A percentile compares a stretch with the other conserved stretches of the same genome.
Evolutionary conservation across 495 filamentous ascomycete species (phyloP).

Genomic region (Melanomma pulvis-pyrius): DNA sequence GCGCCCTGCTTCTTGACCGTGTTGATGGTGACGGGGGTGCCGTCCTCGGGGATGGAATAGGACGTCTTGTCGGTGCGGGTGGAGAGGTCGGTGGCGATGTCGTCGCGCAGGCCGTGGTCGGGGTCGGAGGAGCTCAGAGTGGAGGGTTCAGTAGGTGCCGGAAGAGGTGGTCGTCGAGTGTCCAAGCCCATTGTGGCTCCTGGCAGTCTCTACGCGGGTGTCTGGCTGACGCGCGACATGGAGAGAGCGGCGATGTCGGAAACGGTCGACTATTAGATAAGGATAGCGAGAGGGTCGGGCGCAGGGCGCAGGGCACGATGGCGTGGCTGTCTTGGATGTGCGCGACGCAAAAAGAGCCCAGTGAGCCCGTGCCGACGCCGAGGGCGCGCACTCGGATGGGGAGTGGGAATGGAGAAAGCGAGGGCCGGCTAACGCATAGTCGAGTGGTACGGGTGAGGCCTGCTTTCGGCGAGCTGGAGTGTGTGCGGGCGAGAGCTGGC

Average conservation of each 20-base stretch:
- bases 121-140: slow-evolving; percentile 41
- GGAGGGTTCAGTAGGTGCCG: slow-evolving; percentile 43
- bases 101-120: slow-evolving; percentile 47
- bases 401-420: background rate
- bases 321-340: slow-evolving; percentile 35
- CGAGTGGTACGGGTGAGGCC: background rate
- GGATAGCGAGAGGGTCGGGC: background rate
- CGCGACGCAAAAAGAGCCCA: slow-evolving; percentile 12
- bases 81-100: slow-evolving; percentile 77
- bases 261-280: background rate
- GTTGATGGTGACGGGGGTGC: slow-evolving; percentile 85
- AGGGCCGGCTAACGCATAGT: slow-evolving; percentile 2
- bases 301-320: background rate
- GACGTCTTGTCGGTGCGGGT: slow-evolving; percentile 78
- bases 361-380: background rate
- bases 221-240: slow-evolving; percentile 19
- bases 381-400: slow-evolving; percentile 5
- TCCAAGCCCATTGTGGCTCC: slow-evolving; percentile 44
- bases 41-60: slow-evolving; percentile 94
- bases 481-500: slow-evolving; percentile 1
- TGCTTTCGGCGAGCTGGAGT: background rate
- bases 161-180: slow-evolving; percentile 44
- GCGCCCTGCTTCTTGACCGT: slow-evolving; percentile 56
- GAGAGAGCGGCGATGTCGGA: background rate
- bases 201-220: slow-evolving; percentile 14